Evolutionary conservation across 305 asterid species (phyloP).

Genomic region (Plantago rigida): DNA sequence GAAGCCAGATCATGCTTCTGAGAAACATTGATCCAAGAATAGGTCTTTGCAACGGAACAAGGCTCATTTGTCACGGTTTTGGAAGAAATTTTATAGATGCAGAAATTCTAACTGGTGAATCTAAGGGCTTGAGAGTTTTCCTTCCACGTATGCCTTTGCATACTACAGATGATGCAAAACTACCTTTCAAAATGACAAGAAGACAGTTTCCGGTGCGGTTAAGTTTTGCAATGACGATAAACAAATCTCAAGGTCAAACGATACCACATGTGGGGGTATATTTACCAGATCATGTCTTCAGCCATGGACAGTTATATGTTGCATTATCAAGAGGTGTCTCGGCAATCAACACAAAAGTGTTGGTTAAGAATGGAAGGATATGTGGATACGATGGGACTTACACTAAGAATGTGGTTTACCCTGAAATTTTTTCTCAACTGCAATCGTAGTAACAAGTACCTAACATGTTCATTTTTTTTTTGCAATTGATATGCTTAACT

Average conservation of each 20-base stretch:
- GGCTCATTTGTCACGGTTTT: not conserved
- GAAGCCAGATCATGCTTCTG: not conserved
- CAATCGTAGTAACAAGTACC: too few relatives aligned
- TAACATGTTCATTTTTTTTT: too few relatives aligned
- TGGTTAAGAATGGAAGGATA: not conserved
- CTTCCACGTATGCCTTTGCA: too few relatives aligned
- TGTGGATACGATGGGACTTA: not conserved
- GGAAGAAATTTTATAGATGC: not conserved
- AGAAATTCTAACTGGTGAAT: too few relatives aligned
- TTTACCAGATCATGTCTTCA: not conserved
- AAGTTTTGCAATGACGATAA: too few relatives aligned
- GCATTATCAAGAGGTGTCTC: not conserved
- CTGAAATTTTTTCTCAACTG: not conserved
- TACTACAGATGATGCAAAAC: too few relatives aligned
- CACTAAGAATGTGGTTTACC: not conserved
- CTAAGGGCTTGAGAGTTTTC: too few relatives aligned
- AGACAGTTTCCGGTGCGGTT: too few relatives aligned
- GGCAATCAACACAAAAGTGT: not conserved
- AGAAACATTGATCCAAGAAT: slow-evolving; percentile 10
- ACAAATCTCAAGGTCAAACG: not conserved
- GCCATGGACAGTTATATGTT: not conserved
- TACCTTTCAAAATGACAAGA: too few relatives aligned
- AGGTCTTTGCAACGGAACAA: not conserved
- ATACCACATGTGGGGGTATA: not conserved
- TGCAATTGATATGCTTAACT: too few relatives aligned